These are phyloP conservation scores for Monilinia vaccinii-corymbosi DNA, from an alignment of 2,329 filamentous ascomycete species.

Conservation along the genomic window DNA sequence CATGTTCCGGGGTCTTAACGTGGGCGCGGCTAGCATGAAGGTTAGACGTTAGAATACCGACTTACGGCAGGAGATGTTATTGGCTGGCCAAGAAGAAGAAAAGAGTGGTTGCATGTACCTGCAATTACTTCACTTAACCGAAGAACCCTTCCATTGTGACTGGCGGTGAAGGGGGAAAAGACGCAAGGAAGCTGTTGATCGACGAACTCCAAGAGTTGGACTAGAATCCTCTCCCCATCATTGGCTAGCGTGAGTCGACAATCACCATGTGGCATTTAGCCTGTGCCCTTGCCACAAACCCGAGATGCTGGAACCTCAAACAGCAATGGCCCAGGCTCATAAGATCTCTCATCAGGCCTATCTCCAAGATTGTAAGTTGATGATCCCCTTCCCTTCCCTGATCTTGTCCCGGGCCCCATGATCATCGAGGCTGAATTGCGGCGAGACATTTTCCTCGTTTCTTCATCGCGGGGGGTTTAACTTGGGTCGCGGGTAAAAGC, in stretches of 20 bases:
- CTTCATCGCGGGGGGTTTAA: not conserved
- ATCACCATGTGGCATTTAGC: not conserved
- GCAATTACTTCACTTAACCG: no score
- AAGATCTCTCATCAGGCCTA: not conserved
- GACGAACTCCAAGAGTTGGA: not conserved
- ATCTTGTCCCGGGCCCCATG: not conserved
- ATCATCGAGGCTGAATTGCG: not conserved
- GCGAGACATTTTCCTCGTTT: not conserved
- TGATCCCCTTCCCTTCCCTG: not conserved
- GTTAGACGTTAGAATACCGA: no score
- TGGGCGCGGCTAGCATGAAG: no score
- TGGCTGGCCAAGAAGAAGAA: no score
- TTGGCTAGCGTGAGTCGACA: not conserved
- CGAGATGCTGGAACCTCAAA: no score
- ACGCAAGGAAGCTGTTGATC: not conserved
- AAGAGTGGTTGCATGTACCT: no score
- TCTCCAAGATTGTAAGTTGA: not conserved
- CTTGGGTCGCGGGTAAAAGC: not conserved
- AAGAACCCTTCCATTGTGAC: not conserved
- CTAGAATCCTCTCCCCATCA: not conserved
- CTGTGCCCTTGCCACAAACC: not conserved
- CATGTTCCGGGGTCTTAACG: no score
- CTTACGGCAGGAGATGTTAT: no score
- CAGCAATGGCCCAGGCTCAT: not conserved
- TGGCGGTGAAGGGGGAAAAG: not conserved